Evolutionary conservation across 2,329 filamentous ascomycete genomes (phyloP).

Genomic region (Neobulgaria alba): DNA sequence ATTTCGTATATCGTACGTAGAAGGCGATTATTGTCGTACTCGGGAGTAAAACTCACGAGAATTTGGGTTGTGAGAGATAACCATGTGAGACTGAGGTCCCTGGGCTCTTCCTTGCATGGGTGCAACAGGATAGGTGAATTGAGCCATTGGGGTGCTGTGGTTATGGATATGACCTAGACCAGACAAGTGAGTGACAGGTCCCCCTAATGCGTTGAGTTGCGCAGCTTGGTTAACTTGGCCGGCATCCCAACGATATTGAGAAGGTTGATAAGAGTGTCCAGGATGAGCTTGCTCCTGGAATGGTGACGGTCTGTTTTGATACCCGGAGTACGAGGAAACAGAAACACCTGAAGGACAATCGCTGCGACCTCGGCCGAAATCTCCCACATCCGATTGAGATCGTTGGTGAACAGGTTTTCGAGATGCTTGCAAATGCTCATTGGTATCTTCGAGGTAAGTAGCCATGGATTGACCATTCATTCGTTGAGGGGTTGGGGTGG

Average conservation of each 20-base stretch:
- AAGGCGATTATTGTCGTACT: too few species aligned
- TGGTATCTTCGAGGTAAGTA: constrained; percentile 17
- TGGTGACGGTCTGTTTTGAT: constrained; percentile 1
- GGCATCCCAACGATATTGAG: not conserved
- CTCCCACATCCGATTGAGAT: constrained; percentile 25
- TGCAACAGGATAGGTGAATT: not conserved
- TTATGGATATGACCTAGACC: constrained; percentile 1
- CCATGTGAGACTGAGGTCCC: not conserved
- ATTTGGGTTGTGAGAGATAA: too few species aligned
- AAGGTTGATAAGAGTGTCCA: not conserved
- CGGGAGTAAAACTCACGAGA: constrained; percentile 1
- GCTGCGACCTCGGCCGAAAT: constrained; percentile 3
- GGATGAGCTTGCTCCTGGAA: constrained; percentile 2
- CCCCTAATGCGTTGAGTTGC: not conserved
- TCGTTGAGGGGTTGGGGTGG: constrained; percentile 22
- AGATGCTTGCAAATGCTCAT: constrained; percentile 2
- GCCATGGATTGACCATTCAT: constrained; percentile 16
- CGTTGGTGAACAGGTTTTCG: constrained; percentile 20
- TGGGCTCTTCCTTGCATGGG: not conserved
- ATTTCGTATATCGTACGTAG: too few species aligned
- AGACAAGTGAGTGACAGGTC: not conserved
- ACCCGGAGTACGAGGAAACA: constrained; percentile 1
- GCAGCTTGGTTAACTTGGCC: too few species aligned
- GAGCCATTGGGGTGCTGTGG: constrained; percentile 1
- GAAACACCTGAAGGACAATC: constrained; percentile 7